Evolutionary conservation across 2,329 filamentous ascomycete genomes (phyloP), one percentile per base, ranked within the genome.

Genomic region (Alternaria metachromatica): DNA sequence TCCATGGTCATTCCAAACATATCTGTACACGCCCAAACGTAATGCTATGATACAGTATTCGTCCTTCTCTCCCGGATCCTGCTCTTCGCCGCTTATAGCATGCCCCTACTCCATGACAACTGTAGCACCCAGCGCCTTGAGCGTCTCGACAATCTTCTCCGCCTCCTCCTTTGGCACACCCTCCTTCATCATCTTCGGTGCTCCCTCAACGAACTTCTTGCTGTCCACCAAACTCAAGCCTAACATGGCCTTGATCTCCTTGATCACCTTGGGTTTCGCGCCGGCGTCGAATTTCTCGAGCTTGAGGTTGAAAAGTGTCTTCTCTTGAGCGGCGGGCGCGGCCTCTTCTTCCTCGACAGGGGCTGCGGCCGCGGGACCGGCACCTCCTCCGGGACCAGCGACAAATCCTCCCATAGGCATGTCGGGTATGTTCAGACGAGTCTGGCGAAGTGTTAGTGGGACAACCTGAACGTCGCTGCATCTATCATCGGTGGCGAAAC

Each of bases 171-270:
- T 99, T 69, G 95, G 92, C 72, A 99, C 94, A 55, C 92, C 94
- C 85, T 99, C 96, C 90, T 98, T 98, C 93, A 99, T 92, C 82
- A 93, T 85, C 91, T 99, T 99, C 69, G 96, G 96, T 73, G 92
- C 94, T 79, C 92, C 93, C 87, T 99, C 96, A 71, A 99, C 96
- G 78, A 99, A 99, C 87, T 99, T 99, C 91, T 99, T 99, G 85
- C 93, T 97, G 84, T 99, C 96, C 73, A 99, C 96, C 85, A 99
- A 87, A 81, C 92, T 96, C 79, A 99, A 84, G 46, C 96, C 96
- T 65, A 99, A 86, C 89, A 99, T 87, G 78, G 89, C 90, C 90
- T 99, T 99, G 85, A 99, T 88, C 86, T 99, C 96, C 89, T 99
- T 99, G 88, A 99, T 99, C 76, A 99, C 87, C 91, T 99, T 99